Percentiles rank a stretch among this genome's conserved stretches.
phyloP scores from a whole-genome alignment of 257 asterid species.

The Ilex asprella region DNA sequence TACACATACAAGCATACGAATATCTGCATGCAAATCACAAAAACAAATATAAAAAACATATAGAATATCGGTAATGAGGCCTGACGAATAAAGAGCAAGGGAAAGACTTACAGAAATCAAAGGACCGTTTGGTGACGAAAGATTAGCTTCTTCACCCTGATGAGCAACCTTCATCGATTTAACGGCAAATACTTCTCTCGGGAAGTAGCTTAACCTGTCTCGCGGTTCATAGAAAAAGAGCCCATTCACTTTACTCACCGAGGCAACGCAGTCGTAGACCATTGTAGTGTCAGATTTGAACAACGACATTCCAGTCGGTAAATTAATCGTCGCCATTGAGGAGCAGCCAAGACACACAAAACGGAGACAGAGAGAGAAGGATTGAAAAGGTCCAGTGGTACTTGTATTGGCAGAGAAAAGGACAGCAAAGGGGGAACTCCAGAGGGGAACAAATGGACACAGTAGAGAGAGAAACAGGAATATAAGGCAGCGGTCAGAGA shows the following conservation, averaged over 20 bases:
- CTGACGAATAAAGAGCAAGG: not conserved
- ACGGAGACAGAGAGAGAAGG: constrained; percentile 1
- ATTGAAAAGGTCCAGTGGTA: not conserved
- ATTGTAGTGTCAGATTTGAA: constrained; percentile 23
- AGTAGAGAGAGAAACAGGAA: no score
- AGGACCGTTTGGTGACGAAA: constrained; percentile 38
- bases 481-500: no score
- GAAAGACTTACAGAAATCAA: constrained; percentile 38
- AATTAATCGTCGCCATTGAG: constrained; percentile 43
- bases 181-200: not conserved
- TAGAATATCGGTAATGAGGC: not conserved
- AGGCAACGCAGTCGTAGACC: constrained; percentile 35
- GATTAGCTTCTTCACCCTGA: constrained; percentile 16
- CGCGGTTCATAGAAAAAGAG: constrained; percentile 26
- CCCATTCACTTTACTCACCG: constrained; percentile 28
- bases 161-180: not conserved
- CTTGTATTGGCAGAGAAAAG: no score
- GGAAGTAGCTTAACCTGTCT: constrained; percentile 4
- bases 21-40: not conserved
- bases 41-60: not conserved
- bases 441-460: no score
- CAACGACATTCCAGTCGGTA: constrained; percentile 32
- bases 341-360: not conserved
- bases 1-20: not conserved
- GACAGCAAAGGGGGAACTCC: no score